These are phyloP conservation scores for Aphanomyces stellatus DNA, from an alignment of 352 stramenopile genomes.

Conservation along the genomic window DNA sequence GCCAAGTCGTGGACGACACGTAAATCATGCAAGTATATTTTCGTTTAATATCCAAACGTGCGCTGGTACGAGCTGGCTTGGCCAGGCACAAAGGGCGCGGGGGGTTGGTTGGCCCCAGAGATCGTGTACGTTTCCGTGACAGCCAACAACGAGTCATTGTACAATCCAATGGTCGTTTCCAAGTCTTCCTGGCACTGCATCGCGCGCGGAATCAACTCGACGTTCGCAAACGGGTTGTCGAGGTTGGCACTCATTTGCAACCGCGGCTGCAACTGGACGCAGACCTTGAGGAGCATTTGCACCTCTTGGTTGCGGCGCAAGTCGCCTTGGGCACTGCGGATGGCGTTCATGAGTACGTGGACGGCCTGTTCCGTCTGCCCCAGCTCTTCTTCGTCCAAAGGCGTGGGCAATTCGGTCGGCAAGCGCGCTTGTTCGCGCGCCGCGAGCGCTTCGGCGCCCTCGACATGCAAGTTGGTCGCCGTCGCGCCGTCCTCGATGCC, in stretches of 20 bases:
- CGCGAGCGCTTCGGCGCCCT: constrained; percentile 66
- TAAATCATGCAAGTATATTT: background rate
- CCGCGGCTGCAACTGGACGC: constrained; percentile 72
- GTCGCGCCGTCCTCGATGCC: constrained; percentile 23
- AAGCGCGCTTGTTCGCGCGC: constrained; percentile 68
- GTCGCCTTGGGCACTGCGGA: constrained; percentile 72
- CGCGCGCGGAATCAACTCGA: constrained; percentile 76
- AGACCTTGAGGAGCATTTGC: constrained; percentile 82
- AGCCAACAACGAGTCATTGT: constrained; percentile 83
- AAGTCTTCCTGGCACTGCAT: constrained; percentile 86
- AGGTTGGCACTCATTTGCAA: constrained; percentile 84
- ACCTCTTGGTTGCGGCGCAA: constrained; percentile 69
- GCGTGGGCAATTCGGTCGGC: constrained; percentile 73
- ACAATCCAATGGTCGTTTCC: constrained; percentile 79
- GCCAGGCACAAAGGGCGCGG: constrained; percentile 76
- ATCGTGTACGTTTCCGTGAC: constrained; percentile 81
- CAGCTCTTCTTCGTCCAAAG: constrained; percentile 79
- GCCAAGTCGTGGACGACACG: background rate
- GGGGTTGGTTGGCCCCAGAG: constrained; percentile 48
- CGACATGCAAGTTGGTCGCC: constrained; percentile 49
- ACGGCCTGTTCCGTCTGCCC: constrained; percentile 78
- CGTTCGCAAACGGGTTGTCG: constrained; percentile 84
- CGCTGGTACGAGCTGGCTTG: constrained; percentile 87
- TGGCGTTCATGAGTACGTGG: constrained; percentile 59
- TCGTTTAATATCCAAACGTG: constrained; percentile 68